Conservation (phyloP, 163 green algal genomes). For the Coccomyxa subellipsoidea region DNA sequence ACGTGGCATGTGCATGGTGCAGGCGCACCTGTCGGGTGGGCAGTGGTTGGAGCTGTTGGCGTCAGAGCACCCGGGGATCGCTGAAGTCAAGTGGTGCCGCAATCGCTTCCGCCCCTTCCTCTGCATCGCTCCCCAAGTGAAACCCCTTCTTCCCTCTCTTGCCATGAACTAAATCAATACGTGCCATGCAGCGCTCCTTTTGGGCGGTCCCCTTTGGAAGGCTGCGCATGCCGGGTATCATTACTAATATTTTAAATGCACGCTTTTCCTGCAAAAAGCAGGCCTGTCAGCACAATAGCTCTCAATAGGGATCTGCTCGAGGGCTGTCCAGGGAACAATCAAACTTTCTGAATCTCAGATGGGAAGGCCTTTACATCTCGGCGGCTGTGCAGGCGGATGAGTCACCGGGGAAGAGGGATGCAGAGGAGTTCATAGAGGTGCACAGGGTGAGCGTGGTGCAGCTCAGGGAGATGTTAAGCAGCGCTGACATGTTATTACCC, state of each 20-base stretch:
- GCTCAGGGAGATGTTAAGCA: slow-evolving; percentile 42
- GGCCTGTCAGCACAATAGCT: too few relatives aligned
- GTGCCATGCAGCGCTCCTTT: too few relatives aligned
- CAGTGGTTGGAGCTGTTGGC: slow-evolving; percentile 61
- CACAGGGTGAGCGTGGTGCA: slow-evolving; percentile 45
- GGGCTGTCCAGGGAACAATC: too few relatives aligned
- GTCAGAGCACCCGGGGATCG: slow-evolving; percentile 58
- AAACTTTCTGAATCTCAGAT: too few relatives aligned
- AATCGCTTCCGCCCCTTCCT: slow-evolving; percentile 86
- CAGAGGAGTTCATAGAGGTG: slow-evolving; percentile 70
- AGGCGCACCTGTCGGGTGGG: slow-evolving; percentile 67
- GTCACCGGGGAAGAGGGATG: slow-evolving; percentile 47
- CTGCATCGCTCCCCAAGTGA: slow-evolving; percentile 58
- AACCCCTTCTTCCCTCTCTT: neutral
- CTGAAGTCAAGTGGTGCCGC: slow-evolving; percentile 90
- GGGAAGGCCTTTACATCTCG: neutral
- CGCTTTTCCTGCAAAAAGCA: too few relatives aligned
- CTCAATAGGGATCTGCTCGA: too few relatives aligned
- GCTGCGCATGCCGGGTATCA: too few relatives aligned
- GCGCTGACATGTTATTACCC: slow-evolving; percentile 76
- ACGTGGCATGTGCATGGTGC: neutral
- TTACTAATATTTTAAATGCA: too few relatives aligned
- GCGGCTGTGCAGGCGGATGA: slow-evolving; percentile 26
- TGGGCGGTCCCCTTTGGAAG: too few relatives aligned
- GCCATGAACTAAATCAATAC: too few relatives aligned